Evolutionary conservation across 1,284 basidiomycete species (phyloP).

Genomic region (Pyrrhoderma noxium): DNA sequence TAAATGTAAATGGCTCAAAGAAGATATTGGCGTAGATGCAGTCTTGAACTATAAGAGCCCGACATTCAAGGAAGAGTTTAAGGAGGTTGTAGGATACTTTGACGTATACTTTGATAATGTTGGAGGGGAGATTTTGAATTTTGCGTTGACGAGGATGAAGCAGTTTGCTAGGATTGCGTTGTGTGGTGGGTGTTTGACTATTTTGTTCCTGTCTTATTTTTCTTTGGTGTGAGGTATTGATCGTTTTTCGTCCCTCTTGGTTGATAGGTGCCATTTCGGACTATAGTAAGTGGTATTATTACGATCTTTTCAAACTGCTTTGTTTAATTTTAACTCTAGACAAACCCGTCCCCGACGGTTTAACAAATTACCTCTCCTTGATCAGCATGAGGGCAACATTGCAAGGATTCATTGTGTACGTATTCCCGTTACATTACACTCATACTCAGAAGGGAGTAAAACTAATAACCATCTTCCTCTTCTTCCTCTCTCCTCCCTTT

Average conservation of each 20-base stretch:
- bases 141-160: conserved; percentile 68
- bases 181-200: no score
- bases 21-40: conserved; percentile 75
- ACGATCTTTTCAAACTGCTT: background rate
- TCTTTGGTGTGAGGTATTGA: background rate
- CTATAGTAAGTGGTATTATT: conserved; percentile 48
- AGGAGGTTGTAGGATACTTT: conserved; percentile 50
- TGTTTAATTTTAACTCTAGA: conserved; percentile 31
- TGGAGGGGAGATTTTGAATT: conserved; percentile 77
- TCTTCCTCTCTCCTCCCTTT: conserved; percentile 9
- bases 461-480: background rate
- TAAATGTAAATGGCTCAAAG: conserved; percentile 79
- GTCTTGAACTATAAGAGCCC: conserved; percentile 85
- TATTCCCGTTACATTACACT: conserved; percentile 4
- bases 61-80: conserved; percentile 63
- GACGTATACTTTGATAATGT: conserved; percentile 89
- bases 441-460: background rate
- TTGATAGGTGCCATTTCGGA: conserved; percentile 67
- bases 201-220: conserved; percentile 26
- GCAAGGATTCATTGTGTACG: conserved; percentile 79
- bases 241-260: background rate
- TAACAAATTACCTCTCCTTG: conserved; percentile 55
- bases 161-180: conserved; percentile 72
- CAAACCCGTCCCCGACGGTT: conserved; percentile 45
- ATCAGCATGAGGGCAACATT: conserved; percentile 74